Conservation (phyloP, 768 basidiomycete genomes). For the Naematelia encephala region DNA sequence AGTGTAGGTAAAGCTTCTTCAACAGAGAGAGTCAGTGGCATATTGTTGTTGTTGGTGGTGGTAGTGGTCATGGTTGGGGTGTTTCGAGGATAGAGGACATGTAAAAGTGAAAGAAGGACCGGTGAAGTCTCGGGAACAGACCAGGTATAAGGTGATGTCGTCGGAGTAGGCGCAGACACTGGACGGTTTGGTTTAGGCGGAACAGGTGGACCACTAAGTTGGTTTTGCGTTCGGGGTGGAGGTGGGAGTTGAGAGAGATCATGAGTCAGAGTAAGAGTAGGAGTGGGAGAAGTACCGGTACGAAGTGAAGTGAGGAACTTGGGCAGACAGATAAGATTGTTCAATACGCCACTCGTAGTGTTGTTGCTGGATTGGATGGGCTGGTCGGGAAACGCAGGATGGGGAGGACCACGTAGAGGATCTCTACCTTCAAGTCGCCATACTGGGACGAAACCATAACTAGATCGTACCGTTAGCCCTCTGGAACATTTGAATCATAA, state of each 20-base stretch:
- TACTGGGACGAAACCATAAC: conserved; percentile 46
- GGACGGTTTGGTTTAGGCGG: conserved; percentile 25
- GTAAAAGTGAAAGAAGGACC: conserved; percentile 38
- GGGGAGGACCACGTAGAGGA: conserved; percentile 10
- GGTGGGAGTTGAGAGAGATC: neutral
- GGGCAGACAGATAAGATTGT: conserved; percentile 26
- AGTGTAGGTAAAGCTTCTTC: conserved; percentile 11
- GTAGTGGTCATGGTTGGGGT: neutral
- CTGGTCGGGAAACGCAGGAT: neutral
- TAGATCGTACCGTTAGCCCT: conserved; percentile 8
- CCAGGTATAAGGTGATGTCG: conserved; percentile 38
- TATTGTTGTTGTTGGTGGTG: neutral
- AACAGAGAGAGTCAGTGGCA: conserved; percentile 5
- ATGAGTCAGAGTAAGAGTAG: neutral
- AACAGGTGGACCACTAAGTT: conserved; percentile 1
- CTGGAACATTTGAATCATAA: no score
- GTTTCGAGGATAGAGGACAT: conserved; percentile 39
- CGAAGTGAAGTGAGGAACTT: conserved; percentile 25
- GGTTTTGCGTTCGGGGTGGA: no score
- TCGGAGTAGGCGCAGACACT: conserved; percentile 40
- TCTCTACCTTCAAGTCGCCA: conserved; percentile 29
- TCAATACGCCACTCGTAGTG: conserved; percentile 1
- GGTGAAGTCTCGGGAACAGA: conserved; percentile 35
- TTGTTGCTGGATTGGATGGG: neutral
- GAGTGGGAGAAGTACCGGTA: neutral